Evolutionary conservation across 805 yeast genomes (phyloP), one percentile per base, ranked within the genome.

Genomic region (Kuraishia molischiana): DNA sequence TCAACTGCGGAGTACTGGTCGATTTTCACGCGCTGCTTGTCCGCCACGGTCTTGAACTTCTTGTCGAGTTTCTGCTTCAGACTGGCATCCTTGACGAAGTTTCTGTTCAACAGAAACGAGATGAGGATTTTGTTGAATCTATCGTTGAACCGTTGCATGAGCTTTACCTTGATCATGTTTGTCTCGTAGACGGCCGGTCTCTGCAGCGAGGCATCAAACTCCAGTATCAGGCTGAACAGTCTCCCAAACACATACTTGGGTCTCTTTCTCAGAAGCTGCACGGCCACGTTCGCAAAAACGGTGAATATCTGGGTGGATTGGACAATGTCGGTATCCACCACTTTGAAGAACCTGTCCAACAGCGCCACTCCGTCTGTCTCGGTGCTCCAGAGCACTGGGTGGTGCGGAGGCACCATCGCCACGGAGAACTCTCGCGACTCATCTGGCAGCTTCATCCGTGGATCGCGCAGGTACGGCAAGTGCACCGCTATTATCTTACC

Each of bases 361-460:
- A 83, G 61, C 3, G 69, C 77, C 38, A 69, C 71, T 0, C 89
- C 81, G 53, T 89, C 95, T 5, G 80, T 73, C 45, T 81, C 86
- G 43, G 87, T 58, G 18, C 62, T 54, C 8, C 58, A 46, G 32
- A 87, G 66, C 30, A 84, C 71, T 1, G 86, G 75, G 51, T 90
- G 96, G 39, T 64, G 68, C 0, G 69, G 55, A 17, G 67, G 66
- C 3, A 77, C 76, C 39, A 65, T 54, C 3, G 72, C 52, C 34
- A 79, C 57, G 8, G 81, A 75, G 24, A 70, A 65, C 29, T 65
- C 69, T 47, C 35, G 22, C n/a, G n/a, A 21, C 33, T 19, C 31
- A 28, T 17, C 13, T 20, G 19, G 37, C 22, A 18, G 14, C 28
- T 19, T 35, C n/a, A 29, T 24, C 35, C 28, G 38, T 34, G 19